phyloP scores from a whole-genome alignment of 2,329 filamentous ascomycete genomes.

The Drechmeria coniospora region DNA sequence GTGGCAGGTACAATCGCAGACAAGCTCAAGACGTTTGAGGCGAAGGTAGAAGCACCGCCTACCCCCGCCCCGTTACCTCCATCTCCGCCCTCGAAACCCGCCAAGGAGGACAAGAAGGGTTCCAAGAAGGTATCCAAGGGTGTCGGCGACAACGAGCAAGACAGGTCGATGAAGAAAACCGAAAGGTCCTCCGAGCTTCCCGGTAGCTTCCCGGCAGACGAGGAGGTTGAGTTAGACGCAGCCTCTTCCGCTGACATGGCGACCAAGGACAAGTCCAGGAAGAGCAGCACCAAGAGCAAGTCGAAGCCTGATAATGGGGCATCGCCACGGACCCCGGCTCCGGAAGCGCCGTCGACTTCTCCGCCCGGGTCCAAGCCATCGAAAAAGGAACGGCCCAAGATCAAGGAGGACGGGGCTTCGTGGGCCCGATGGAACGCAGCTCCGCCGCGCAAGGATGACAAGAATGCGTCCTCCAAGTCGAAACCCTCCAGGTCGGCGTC shows the following conservation, averaged over 20 bases:
- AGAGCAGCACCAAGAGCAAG: conserved; percentile 21
- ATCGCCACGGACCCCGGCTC: conserved; percentile 21
- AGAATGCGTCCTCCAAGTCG: conserved; percentile 44
- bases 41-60: conserved; percentile 21
- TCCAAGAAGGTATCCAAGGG: conserved; percentile 23
- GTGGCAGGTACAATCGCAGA: conserved; percentile 38
- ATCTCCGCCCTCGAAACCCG: conserved; percentile 22
- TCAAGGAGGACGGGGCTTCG: conserved; percentile 54
- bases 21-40: conserved; percentile 40
- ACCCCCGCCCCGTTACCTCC: conserved; percentile 20
- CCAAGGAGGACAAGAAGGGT: conserved; percentile 8
- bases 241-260: conserved; percentile 37
- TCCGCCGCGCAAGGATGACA: conserved; percentile 24
- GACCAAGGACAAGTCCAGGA: conserved; percentile 21
- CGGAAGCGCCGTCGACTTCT: conserved; percentile 32
- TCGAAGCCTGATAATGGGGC: conserved; percentile 3
- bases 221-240: conserved; percentile 29
- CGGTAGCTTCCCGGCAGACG: conserved; percentile 42
- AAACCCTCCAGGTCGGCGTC: conserved; percentile 45
- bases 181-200: conserved; percentile 15
- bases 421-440: conserved; percentile 65
- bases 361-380: conserved; percentile 41
- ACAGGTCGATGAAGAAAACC: conserved; percentile 17
- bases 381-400: conserved; percentile 63
- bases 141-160: conserved; percentile 15